These are phyloP conservation scores for Pleurotus sapidus DNA, from an alignment of 768 basidiomycete genomes.

Conservation along the genomic window DNA sequence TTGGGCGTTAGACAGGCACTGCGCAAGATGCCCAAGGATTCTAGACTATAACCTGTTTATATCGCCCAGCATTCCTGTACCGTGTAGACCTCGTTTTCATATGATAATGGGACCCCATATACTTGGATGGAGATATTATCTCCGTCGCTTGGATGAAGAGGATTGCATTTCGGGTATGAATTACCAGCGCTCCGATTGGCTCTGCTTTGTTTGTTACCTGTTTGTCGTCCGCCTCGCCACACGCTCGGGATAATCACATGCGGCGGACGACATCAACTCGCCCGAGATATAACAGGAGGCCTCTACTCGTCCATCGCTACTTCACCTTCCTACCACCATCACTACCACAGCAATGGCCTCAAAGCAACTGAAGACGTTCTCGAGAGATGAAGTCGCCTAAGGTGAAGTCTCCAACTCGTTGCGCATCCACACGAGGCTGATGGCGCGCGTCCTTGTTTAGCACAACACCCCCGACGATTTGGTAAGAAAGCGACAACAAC, in stretches of 20 bases:
- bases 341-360: slow-evolving; percentile 23
- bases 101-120: slow-evolving; percentile 3
- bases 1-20: slow-evolving; percentile 60
- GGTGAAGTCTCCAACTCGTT: slow-evolving; percentile 20
- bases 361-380: slow-evolving; percentile 33
- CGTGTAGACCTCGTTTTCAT: not conserved
- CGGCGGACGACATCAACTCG: not conserved
- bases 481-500: slow-evolving; percentile 27
- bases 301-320: not conserved
- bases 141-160: not conserved
- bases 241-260: slow-evolving; percentile 4
- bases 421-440: too few relatives aligned
- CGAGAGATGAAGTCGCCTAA: slow-evolving; percentile 42
- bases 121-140: not conserved
- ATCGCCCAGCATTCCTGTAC: not conserved
- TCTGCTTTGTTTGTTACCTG: not conserved
- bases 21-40: slow-evolving; percentile 50
- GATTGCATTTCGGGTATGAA: not conserved
- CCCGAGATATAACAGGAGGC: slow-evolving; percentile 4
- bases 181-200: slow-evolving; percentile 3
- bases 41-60: slow-evolving; percentile 31
- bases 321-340: not conserved
- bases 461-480: slow-evolving; percentile 77
- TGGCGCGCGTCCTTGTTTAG: slow-evolving; percentile 29
- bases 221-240: not conserved